phyloP scores from a whole-genome alignment of 2,329 filamentous ascomycete genomes.

The Fusarium pseudonygamai region DNA sequence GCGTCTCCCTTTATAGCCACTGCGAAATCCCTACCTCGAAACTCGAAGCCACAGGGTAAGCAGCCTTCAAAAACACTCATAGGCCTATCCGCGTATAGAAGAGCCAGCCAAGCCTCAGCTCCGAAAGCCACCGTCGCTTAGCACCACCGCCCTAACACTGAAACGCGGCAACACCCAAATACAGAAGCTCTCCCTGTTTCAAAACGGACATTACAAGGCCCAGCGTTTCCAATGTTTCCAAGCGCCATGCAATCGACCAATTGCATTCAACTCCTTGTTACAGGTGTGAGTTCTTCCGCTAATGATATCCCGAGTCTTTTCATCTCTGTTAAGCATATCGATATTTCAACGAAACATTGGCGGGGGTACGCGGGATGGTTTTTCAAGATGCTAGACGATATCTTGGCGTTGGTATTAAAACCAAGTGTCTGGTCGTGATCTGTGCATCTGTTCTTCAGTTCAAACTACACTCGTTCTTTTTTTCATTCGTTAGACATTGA shows the following conservation, averaged over 20 bases:
- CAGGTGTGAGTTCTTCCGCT: conserved; percentile 14
- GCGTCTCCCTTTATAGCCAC: neutral
- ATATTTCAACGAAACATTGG: neutral
- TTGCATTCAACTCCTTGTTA: neutral
- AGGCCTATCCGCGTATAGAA: neutral
- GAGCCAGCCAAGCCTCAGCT: neutral
- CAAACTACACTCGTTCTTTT: conserved; percentile 10
- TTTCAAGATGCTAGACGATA: too few species aligned
- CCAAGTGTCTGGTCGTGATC: neutral
- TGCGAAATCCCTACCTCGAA: too few species aligned
- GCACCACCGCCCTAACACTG: neutral
- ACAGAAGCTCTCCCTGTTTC: conserved; percentile 18
- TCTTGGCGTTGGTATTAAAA: conserved; percentile 24
- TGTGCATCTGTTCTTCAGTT: neutral
- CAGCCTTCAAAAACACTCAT: rapidly evolving
- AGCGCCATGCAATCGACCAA: neutral
- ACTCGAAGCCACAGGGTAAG: neutral
- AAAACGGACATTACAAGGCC: conserved; percentile 1
- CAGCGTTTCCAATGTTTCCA: conserved; percentile 1
- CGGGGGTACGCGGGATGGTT: neutral
- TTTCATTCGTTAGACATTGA: conserved; percentile 30
- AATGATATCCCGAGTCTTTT: neutral
- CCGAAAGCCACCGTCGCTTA: neutral
- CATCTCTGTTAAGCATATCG: neutral
- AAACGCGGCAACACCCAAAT: conserved; percentile 17